phyloP scores from a whole-genome alignment of 2,329 filamentous ascomycete species.

The Colletotrichum lupini region DNA sequence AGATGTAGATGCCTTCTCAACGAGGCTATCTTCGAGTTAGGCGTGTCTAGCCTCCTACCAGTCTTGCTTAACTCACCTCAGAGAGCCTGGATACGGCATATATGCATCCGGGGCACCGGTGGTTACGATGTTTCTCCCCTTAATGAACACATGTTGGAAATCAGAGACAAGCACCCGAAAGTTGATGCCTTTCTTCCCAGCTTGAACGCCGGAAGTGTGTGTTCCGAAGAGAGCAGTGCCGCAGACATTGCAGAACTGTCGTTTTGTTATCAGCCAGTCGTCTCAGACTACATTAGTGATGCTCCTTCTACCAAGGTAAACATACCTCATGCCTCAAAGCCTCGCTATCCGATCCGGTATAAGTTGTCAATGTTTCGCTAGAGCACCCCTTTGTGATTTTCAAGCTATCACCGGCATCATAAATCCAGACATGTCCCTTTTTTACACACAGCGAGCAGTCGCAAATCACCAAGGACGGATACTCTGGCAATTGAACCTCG shows the following conservation, averaged over 20 bases:
- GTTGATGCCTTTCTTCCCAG: slow-evolving; percentile 40
- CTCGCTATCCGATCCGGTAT: slow-evolving; percentile 7
- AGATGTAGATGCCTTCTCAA: not conserved
- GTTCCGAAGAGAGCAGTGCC: slow-evolving; percentile 41
- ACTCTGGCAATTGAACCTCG: slow-evolving; percentile 32
- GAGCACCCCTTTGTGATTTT: slow-evolving; percentile 32
- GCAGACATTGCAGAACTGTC: slow-evolving; percentile 44
- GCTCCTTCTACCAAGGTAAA: not conserved
- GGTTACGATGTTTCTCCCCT: not conserved
- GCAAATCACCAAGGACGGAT: slow-evolving; percentile 34
- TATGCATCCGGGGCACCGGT: not conserved
- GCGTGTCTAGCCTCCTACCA: too few species aligned
- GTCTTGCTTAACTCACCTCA: not conserved
- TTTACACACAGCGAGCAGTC: slow-evolving; percentile 42
- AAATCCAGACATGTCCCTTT: slow-evolving; percentile 44
- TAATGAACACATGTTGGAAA: not conserved
- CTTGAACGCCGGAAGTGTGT: slow-evolving; percentile 39
- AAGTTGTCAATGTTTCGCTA: slow-evolving; percentile 11
- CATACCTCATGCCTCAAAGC: slow-evolving; percentile 36
- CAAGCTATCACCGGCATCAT: slow-evolving; percentile 18
- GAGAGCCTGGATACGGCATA: not conserved
- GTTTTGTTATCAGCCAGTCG: not conserved
- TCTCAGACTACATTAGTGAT: not conserved
- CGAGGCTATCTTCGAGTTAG: not conserved
- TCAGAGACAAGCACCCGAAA: slow-evolving; percentile 18